phyloP scores from a whole-genome alignment of 2,329 filamentous ascomycete genomes.

The Diplocarpon rosae region DNA sequence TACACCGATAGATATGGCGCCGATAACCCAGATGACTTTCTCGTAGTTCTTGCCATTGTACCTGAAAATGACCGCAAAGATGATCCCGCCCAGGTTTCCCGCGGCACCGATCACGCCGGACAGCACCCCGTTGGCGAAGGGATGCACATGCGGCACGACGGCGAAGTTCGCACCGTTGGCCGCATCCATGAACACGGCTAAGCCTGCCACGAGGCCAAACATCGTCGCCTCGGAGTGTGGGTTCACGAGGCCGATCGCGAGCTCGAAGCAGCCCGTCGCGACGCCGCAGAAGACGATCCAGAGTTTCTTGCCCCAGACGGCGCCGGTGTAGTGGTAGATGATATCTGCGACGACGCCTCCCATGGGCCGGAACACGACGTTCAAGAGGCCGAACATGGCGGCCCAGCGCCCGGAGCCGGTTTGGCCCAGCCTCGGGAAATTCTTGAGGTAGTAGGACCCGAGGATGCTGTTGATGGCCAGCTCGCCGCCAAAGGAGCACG shows the following conservation, averaged over 20 bases:
- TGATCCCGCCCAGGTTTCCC: slow-evolving; percentile 75
- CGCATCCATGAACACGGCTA: slow-evolving; percentile 75
- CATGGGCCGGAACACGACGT: slow-evolving; percentile 54
- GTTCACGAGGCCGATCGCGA: slow-evolving; percentile 51
- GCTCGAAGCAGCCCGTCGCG: slow-evolving; percentile 45
- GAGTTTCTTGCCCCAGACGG: slow-evolving; percentile 54
- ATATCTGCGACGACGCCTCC: slow-evolving; percentile 47
- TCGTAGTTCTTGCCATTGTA: slow-evolving; percentile 60
- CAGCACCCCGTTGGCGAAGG: slow-evolving; percentile 66
- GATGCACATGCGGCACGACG: slow-evolving; percentile 73
- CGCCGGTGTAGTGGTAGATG: slow-evolving; percentile 26
- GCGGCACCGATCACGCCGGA: slow-evolving; percentile 67
- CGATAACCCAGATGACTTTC: slow-evolving; percentile 71
- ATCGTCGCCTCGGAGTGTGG: slow-evolving; percentile 51
- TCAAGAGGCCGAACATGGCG: slow-evolving; percentile 66
- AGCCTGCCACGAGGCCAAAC: slow-evolving; percentile 64
- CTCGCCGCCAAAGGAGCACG: slow-evolving; percentile 51
- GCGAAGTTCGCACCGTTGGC: slow-evolving; percentile 82
- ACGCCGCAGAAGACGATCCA: slow-evolving; percentile 45
- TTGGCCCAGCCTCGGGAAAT: slow-evolving; percentile 48
- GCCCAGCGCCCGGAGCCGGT: slow-evolving; percentile 50
- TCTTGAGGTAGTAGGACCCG: slow-evolving; percentile 46
- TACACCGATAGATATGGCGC: slow-evolving; percentile 58
- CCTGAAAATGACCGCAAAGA: slow-evolving; percentile 76
- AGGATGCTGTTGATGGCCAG: slow-evolving; percentile 53